A percentile compares a stretch with the other conserved stretches of the same genome.
These are phyloP conservation scores for Spiromastix sp. DNA, from an alignment of 2,329 filamentous ascomycete genomes.

Conservation along the genomic window DNA sequence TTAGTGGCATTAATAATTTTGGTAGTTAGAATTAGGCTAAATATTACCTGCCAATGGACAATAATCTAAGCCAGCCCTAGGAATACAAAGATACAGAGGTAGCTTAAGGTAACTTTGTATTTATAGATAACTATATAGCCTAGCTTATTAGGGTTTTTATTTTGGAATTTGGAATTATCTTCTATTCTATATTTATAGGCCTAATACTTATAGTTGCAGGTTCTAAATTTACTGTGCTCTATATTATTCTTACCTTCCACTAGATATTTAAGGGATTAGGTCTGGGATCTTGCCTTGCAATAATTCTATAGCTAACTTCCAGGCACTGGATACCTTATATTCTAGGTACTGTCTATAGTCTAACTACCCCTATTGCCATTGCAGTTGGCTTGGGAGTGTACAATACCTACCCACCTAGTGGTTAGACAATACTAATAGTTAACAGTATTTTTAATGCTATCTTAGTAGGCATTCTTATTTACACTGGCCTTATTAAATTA, in stretches of 20 bases:
- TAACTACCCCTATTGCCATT: slow-evolving; percentile 78
- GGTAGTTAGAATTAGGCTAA: too few relatives aligned
- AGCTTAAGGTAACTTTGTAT: slow-evolving; percentile 62
- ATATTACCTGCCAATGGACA: too few relatives aligned
- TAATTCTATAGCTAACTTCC: slow-evolving; percentile 61
- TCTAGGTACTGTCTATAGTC: slow-evolving; percentile 60
- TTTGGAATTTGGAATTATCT: slow-evolving; percentile 90
- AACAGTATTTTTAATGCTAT: slow-evolving; percentile 87
- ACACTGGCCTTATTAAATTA: slow-evolving; percentile 85
- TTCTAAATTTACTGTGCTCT: slow-evolving; percentile 50
- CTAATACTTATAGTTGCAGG: slow-evolving; percentile 60
- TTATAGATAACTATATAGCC: slow-evolving; percentile 50
- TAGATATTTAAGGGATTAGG: slow-evolving; percentile 90
- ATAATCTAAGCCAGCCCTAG: too few relatives aligned
- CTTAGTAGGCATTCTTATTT: slow-evolving; percentile 81
- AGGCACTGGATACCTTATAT: slow-evolving; percentile 67
- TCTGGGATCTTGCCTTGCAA: slow-evolving; percentile 75
- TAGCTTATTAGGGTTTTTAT: slow-evolving; percentile 85
- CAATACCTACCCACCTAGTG: slow-evolving; percentile 50
- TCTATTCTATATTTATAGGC: slow-evolving; percentile 89
- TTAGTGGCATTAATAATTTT: too few relatives aligned
- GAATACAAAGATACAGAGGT: too few relatives aligned
- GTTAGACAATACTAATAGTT: slow-evolving; percentile 57
- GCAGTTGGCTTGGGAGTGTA: slow-evolving; percentile 73
- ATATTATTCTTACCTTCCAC: slow-evolving; percentile 67